phyloP scores from a whole-genome alignment of 352 stramenopile species.

The Nannochloropsis limnetica region DNA sequence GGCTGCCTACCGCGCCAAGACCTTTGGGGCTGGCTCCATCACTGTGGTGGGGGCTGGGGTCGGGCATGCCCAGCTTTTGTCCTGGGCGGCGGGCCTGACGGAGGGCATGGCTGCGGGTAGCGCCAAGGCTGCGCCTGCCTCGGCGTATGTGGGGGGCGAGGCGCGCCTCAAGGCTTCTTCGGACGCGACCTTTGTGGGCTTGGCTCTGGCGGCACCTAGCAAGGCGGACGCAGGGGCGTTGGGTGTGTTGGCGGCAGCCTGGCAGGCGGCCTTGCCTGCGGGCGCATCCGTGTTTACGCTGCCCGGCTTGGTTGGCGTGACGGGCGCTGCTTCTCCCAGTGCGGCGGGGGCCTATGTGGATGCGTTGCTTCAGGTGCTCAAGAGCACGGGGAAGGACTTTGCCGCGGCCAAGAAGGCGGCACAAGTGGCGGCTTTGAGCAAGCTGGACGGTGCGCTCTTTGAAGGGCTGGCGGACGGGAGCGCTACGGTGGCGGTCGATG shows the following conservation, averaged over 20 bases:
- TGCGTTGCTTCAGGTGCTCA: conserved; percentile 2
- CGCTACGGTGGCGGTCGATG: not conserved
- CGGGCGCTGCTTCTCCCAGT: conserved; percentile 9
- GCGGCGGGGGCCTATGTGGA: conserved; percentile 14
- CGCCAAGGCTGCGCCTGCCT: not conserved
- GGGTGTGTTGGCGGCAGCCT: not conserved
- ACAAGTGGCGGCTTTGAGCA: conserved; percentile 10
- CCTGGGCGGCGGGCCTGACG: conserved; percentile 10
- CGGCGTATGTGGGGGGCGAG: conserved; percentile 6
- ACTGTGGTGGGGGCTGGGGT: conserved; percentile 30
- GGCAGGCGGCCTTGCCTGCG: conserved; percentile 17
- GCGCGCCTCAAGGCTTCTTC: conserved; percentile 21
- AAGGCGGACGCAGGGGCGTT: not conserved
- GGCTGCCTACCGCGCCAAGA: not conserved
- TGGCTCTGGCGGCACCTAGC: not conserved
- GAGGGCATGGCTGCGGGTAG: not conserved
- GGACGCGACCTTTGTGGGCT: conserved; percentile 8
- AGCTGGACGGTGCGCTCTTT: conserved; percentile 26
- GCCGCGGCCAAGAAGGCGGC: not conserved
- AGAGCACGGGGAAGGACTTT: not conserved
- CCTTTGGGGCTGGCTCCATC: not conserved
- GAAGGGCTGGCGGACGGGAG: conserved; percentile 22
- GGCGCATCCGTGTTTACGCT: conserved; percentile 1
- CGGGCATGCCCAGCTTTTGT: conserved; percentile 18
- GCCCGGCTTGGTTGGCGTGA: conserved; percentile 8